Conservation (phyloP, 306 rosid genomes). For the Castanospermum australe region DNA sequence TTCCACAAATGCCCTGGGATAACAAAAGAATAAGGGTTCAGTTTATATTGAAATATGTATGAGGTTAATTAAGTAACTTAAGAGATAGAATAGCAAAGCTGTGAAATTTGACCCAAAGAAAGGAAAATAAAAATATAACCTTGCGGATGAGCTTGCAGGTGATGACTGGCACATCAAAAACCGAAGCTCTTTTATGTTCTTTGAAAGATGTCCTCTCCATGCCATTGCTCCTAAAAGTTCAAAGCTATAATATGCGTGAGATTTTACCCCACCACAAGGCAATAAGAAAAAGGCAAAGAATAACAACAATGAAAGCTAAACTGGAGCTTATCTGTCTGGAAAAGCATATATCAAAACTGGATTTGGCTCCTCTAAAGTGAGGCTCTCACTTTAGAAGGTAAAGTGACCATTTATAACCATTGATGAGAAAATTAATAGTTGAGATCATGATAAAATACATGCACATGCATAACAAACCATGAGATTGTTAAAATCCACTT, state of each 20-base stretch:
- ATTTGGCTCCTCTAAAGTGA: too few species aligned
- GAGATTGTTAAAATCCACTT: too few species aligned
- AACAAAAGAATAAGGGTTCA: constrained; percentile 1
- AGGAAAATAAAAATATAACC: constrained; percentile 44
- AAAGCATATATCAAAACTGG: neutral
- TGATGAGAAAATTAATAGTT: too few species aligned
- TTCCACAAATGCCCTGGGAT: constrained; percentile 76
- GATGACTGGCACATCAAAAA: constrained; percentile 89
- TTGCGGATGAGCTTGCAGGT: constrained; percentile 81
- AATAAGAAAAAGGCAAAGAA: neutral
- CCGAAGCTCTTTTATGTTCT: constrained; percentile 84
- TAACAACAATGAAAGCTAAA: neutral
- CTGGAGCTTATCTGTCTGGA: neutral
- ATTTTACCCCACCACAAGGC: constrained; percentile 8
- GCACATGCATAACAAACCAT: too few species aligned
- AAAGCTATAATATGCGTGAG: constrained; percentile 25
- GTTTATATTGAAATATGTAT: neutral
- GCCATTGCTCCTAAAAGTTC: constrained; percentile 55
- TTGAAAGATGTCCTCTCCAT: constrained; percentile 79
- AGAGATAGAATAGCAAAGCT: neutral
- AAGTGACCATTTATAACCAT: too few species aligned
- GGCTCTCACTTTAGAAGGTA: too few species aligned
- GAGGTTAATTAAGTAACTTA: neutral
- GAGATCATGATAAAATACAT: too few species aligned
- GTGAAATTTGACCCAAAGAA: neutral